Conservation (phyloP, 768 basidiomycete genomes). For the Thelephora aurantiotincta region DNA sequence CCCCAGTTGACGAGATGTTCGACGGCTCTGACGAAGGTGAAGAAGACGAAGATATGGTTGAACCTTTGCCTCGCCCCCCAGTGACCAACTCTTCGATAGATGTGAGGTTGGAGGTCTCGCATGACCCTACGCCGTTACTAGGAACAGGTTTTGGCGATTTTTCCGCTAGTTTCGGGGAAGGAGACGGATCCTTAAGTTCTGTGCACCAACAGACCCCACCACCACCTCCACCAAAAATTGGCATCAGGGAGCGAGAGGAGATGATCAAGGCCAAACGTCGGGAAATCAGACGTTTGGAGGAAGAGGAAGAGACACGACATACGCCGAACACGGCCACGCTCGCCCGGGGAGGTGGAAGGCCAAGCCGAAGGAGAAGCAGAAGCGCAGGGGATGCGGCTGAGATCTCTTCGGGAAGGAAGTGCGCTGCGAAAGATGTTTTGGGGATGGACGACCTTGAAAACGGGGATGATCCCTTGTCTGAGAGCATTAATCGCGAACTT, state of each 20-base stretch:
- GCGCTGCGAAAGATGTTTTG: constrained; percentile 17
- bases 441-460: constrained; percentile 24
- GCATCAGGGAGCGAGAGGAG: constrained; percentile 49
- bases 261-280: constrained; percentile 60
- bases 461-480: constrained; percentile 41
- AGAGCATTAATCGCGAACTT: constrained; percentile 64
- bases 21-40: constrained; percentile 9
- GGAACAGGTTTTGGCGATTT: background rate
- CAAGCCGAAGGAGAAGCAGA: constrained; percentile 54
- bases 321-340: constrained; percentile 4
- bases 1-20: constrained; percentile 13
- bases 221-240: constrained; percentile 48
- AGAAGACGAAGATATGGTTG: constrained; percentile 3
- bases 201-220: constrained; percentile 12
- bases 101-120: too few relatives aligned
- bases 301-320: constrained; percentile 22
- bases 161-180: background rate
- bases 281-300: constrained; percentile 40
- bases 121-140: background rate
- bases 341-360: constrained; percentile 22
- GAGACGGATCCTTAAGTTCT: background rate
- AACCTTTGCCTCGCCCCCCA: background rate
- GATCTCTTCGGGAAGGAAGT: constrained; percentile 12
- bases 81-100: background rate
- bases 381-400: constrained; percentile 65